Conservation (phyloP, 345 rosid genomes). For the Populus deltoides region DNA sequence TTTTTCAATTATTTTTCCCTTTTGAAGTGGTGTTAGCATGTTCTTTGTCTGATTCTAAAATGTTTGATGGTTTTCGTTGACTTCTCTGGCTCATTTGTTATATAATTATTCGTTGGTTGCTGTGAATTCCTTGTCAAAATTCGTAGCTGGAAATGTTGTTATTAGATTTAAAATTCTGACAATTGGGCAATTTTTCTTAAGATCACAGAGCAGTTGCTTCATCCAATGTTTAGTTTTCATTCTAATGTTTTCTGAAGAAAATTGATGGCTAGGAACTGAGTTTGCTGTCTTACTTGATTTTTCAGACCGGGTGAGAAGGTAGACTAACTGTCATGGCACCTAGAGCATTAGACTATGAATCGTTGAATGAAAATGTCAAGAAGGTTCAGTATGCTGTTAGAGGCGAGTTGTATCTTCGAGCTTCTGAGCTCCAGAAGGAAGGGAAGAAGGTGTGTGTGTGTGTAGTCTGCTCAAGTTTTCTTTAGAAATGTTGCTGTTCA, state of each 20-base stretch:
- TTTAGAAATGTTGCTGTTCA: not conserved
- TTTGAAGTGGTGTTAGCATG: not conserved
- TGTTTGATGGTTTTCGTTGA: not conserved
- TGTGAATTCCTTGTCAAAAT: not conserved
- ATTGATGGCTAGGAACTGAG: not conserved
- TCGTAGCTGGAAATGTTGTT: not conserved
- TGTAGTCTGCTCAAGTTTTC: slow-evolving; percentile 2
- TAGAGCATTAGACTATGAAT: slow-evolving; percentile 66
- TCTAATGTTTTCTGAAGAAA: not conserved
- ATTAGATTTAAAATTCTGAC: not conserved
- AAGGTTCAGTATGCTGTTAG: slow-evolving; percentile 91
- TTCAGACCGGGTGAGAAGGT: slow-evolving; percentile 13
- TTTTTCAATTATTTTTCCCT: too few species aligned
- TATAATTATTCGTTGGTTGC: not conserved
- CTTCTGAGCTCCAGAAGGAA: slow-evolving; percentile 98
- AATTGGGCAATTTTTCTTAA: not conserved
- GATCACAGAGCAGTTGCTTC: not conserved
- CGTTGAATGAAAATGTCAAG: slow-evolving; percentile 87
- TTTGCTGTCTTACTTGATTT: slow-evolving; percentile 7
- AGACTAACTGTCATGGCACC: slow-evolving; percentile 51
- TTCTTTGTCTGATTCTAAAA: not conserved
- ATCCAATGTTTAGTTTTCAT: not conserved
- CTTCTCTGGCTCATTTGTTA: too few species aligned
- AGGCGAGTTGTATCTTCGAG: slow-evolving; percentile 98
- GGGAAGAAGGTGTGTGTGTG: slow-evolving; percentile 71